Conservation (phyloP, 345 rosid genomes). For the Ailanthus altissimus region DNA sequence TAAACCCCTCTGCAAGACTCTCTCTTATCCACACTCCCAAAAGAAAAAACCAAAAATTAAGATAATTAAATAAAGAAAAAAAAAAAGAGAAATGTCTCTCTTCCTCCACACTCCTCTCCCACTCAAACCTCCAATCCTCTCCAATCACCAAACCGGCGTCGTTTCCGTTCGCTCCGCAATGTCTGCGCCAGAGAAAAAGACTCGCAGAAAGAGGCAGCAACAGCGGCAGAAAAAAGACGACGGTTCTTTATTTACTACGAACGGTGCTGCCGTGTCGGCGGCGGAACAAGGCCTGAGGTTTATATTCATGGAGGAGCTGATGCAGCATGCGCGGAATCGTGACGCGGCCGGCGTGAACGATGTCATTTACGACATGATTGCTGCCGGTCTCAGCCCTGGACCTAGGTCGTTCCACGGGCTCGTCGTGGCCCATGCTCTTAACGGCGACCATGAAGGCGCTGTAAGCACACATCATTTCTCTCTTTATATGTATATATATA, state of each 20-base stretch:
- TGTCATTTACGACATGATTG: conserved; percentile 91
- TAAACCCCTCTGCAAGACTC: conserved; percentile 12
- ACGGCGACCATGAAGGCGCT: conserved; percentile 86
- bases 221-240: conserved; percentile 18
- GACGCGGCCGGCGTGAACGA: conserved; percentile 66
- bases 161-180: conserved; percentile 26
- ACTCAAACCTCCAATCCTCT: conserved; percentile 16
- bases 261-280: conserved; percentile 34
- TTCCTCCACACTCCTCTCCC: conserved; percentile 21
- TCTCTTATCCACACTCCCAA: conserved; percentile 25
- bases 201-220: conserved; percentile 32
- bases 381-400: conserved; percentile 90
- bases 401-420: conserved; percentile 95
- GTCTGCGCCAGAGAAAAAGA: conserved; percentile 36
- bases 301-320: conserved; percentile 92
- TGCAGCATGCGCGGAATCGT: conserved; percentile 74
- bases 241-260: conserved; percentile 9
- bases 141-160: conserved; percentile 13
- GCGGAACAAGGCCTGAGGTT: conserved; percentile 82
- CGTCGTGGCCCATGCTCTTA: conserved; percentile 64
- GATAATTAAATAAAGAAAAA: neutral
- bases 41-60: no score
- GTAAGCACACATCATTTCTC: conserved; percentile 34
- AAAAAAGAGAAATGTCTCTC: conserved; percentile 26
- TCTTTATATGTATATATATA: neutral